These are phyloP conservation scores for Xylariaceae sp. DNA, from an alignment of 2,329 filamentous ascomycete species.

Conservation along the genomic window DNA sequence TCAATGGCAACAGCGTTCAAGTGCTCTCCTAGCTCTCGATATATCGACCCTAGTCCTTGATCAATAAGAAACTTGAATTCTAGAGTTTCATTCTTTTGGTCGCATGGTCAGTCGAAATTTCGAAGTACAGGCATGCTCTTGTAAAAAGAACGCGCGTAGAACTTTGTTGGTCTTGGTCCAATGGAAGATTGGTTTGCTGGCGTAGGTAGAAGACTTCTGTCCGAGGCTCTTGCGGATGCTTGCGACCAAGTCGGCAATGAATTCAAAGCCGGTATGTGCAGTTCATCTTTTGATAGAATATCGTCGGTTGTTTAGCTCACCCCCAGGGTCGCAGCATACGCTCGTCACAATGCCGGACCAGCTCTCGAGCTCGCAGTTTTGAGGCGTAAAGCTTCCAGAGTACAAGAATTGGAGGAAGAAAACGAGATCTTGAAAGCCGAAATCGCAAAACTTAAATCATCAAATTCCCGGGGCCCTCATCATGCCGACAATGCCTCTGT, in stretches of 20 bases:
- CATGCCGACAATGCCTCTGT: not conserved
- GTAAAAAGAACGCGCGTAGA: not conserved
- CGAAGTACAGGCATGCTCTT: too few relatives aligned
- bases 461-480: slow-evolving; percentile 7
- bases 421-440: slow-evolving; percentile 39
- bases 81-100: too few relatives aligned
- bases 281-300: not conserved
- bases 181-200: slow-evolving; percentile 32
- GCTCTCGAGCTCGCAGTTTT: slow-evolving; percentile 34
- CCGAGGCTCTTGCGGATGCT: slow-evolving; percentile 25
- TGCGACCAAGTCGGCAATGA: slow-evolving; percentile 25
- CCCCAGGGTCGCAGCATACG: slow-evolving; percentile 10
- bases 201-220: slow-evolving; percentile 24
- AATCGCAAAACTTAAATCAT: slow-evolving; percentile 30
- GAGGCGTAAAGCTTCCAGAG: slow-evolving; percentile 28
- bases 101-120: too few relatives aligned
- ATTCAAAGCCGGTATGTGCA: slow-evolving; percentile 23
- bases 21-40: too few relatives aligned
- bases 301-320: slow-evolving; percentile 1
- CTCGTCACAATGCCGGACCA: slow-evolving; percentile 23
- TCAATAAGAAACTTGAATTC: too few relatives aligned
- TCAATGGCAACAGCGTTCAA: too few relatives aligned
- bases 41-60: too few relatives aligned
- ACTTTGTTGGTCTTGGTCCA: not conserved
- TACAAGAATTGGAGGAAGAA: slow-evolving; percentile 38